phyloP scores from a whole-genome alignment of 2,329 filamentous ascomycete genomes.

The Aphanoascus verrucosus region DNA sequence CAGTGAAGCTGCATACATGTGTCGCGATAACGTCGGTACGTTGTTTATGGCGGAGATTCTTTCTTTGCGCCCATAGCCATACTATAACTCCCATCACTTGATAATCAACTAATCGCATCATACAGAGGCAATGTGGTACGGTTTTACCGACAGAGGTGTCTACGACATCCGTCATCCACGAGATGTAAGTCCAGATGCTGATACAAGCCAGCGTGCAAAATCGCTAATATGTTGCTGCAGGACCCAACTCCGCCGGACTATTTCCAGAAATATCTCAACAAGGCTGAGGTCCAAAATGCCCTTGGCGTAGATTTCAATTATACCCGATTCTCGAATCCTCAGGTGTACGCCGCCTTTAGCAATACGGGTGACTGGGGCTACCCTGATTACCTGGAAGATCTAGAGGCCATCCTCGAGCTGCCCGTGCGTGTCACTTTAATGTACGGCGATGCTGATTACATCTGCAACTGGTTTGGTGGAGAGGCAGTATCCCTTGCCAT shows the following conservation, averaged over 20 bases:
- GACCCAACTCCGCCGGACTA: slow-evolving; percentile 55
- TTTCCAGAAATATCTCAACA: slow-evolving; percentile 56
- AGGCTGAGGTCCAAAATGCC: slow-evolving; percentile 45
- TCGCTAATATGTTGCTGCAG: slow-evolving; percentile 23
- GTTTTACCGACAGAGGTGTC: slow-evolving; percentile 37
- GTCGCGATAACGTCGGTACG: slow-evolving; percentile 44
- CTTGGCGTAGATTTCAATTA: slow-evolving; percentile 55
- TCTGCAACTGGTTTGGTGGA: slow-evolving; percentile 10
- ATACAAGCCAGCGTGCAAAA: neutral
- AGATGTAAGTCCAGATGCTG: slow-evolving; percentile 19
- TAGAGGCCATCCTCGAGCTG: slow-evolving; percentile 5
- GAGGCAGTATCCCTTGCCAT: slow-evolving; percentile 6
- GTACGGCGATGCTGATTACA: slow-evolving; percentile 11
- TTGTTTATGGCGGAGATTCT: neutral
- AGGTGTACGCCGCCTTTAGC: slow-evolving; percentile 40
- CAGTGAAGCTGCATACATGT: slow-evolving; percentile 45
- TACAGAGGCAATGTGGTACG: slow-evolving; percentile 41
- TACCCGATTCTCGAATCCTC: slow-evolving; percentile 38
- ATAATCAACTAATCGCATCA: neutral
- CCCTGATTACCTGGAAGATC: slow-evolving; percentile 5
- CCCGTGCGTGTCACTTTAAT: slow-evolving; percentile 9
- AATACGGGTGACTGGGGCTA: slow-evolving; percentile 33
- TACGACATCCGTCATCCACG: slow-evolving; percentile 47
- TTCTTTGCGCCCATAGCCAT: neutral
- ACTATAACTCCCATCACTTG: neutral